Percentiles rank a stretch among this genome's conserved stretches.
phyloP scores from a whole-genome alignment of 2,329 filamentous ascomycete species.

The Beauveria scarabaeidicola region DNA sequence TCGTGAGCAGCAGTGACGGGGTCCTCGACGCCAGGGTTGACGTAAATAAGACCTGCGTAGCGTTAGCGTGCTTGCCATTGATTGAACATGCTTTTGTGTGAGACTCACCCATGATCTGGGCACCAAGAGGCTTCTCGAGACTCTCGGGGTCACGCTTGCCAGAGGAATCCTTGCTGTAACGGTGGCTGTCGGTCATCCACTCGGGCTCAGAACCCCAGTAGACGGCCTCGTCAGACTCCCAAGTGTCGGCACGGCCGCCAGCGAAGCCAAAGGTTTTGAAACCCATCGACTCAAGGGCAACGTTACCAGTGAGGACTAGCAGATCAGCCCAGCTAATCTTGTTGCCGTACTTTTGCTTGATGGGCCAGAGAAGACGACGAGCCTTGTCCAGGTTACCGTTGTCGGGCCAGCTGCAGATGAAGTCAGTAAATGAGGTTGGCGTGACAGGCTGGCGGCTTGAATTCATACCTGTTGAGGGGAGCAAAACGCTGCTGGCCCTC shows the following conservation, averaged over 20 bases:
- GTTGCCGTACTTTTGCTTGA: conserved; percentile 79
- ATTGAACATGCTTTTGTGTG: too few relatives aligned
- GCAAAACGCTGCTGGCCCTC: conserved; percentile 72
- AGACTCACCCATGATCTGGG: conserved; percentile 21
- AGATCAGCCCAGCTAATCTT: conserved; percentile 77
- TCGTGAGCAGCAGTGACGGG: conserved; percentile 60
- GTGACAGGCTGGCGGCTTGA: background rate
- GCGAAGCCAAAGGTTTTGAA: conserved; percentile 67
- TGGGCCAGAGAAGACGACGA: conserved; percentile 67
- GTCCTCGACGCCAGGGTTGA: conserved; percentile 67
- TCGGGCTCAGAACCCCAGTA: conserved; percentile 71
- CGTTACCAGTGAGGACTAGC: conserved; percentile 63
- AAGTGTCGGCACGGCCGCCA: conserved; percentile 62
- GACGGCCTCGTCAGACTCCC: conserved; percentile 65
- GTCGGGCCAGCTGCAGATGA: conserved; percentile 55
- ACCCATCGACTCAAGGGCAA: conserved; percentile 69
- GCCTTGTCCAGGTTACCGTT: conserved; percentile 74
- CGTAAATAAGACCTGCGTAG: conserved; percentile 68
- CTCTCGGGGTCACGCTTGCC: conserved; percentile 35
- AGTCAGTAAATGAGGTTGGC: conserved; percentile 18
- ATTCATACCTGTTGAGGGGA: conserved; percentile 51
- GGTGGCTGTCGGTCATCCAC: conserved; percentile 68
- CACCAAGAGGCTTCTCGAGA: conserved; percentile 54
- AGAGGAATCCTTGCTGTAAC: conserved; percentile 43
- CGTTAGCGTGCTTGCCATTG: conserved; percentile 25